Conservation (phyloP, 2,329 filamentous ascomycete species). For the Aureobasidium sp. region DNA sequence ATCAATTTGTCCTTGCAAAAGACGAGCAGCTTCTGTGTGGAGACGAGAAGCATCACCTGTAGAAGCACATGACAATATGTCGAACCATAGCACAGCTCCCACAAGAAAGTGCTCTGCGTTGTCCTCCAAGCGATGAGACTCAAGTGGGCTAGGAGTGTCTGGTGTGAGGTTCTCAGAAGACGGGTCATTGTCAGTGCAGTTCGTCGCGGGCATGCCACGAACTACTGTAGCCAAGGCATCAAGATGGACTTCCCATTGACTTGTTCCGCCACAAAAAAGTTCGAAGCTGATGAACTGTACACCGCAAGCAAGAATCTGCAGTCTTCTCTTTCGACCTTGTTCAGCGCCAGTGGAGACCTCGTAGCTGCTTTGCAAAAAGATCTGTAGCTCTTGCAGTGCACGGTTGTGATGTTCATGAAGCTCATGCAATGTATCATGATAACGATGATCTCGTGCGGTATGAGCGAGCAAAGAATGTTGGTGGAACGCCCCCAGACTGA, state of each 20-base stretch:
- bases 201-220: neutral
- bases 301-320: slow-evolving; percentile 14
- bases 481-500: slow-evolving; percentile 12
- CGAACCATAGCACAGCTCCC: slow-evolving; percentile 13
- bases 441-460: neutral
- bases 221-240: slow-evolving; percentile 3
- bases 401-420: slow-evolving; percentile 14
- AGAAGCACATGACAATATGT: slow-evolving; percentile 10
- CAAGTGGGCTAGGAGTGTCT: neutral
- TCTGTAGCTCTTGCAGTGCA: slow-evolving; percentile 14
- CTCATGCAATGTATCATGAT: slow-evolving; percentile 9
- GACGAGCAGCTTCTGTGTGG: neutral
- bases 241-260: slow-evolving; percentile 12
- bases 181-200: neutral
- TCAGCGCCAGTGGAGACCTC: neutral
- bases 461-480: slow-evolving; percentile 11
- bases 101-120: slow-evolving; percentile 11
- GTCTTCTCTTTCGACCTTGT: neutral
- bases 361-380: slow-evolving; percentile 14
- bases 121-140: slow-evolving; percentile 1
- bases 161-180: neutral
- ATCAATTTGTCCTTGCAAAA: slow-evolving; percentile 3
- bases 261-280: slow-evolving; percentile 12
- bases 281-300: slow-evolving; percentile 16
- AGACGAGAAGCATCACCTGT: slow-evolving; percentile 4